Conservation (phyloP, 192 early-diverging fungal genomes). For the Coemansia biformis region DNA sequence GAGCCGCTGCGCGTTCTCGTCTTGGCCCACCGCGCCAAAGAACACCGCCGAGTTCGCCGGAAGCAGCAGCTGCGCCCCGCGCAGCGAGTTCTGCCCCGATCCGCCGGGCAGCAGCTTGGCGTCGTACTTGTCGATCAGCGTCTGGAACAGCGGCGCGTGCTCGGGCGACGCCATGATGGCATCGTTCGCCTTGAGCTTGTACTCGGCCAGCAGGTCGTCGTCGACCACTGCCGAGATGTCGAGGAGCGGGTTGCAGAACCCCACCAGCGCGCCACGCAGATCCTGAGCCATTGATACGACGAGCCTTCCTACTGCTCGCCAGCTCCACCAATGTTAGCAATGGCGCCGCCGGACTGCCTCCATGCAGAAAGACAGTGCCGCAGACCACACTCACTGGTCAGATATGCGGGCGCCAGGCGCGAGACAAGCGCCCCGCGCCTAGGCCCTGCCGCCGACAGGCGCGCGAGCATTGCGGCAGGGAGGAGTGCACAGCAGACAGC, state of each 20-base stretch:
- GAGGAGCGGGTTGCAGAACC: constrained; percentile 96
- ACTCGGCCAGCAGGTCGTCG: constrained; percentile 73
- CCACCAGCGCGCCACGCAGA: constrained; percentile 64
- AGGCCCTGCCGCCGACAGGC: not conserved
- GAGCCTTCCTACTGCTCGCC: not conserved
- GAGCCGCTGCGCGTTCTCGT: constrained; percentile 72
- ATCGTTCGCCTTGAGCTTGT: constrained; percentile 88
- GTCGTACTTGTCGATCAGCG: constrained; percentile 65
- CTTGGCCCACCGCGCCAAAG: constrained; percentile 88
- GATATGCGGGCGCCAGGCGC: not conserved
- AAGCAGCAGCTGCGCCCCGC: constrained; percentile 85
- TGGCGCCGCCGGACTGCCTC: not conserved
- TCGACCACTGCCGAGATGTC: constrained; percentile 88
- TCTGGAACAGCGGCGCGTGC: constrained; percentile 81
- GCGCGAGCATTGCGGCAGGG: no score
- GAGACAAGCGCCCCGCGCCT: not conserved
- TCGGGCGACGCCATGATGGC: constrained; percentile 88
- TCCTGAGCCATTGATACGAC: constrained; percentile 13
- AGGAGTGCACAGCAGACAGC: no score
- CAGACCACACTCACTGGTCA: constrained; percentile 9
- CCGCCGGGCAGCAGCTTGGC: constrained; percentile 92
- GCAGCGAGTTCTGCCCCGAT: constrained; percentile 92
- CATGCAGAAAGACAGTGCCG: not conserved
- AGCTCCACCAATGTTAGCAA: not conserved
- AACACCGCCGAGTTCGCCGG: constrained; percentile 85